Conservation (phyloP, 306 rosid genomes). For the Acacia acuminata region DNA sequence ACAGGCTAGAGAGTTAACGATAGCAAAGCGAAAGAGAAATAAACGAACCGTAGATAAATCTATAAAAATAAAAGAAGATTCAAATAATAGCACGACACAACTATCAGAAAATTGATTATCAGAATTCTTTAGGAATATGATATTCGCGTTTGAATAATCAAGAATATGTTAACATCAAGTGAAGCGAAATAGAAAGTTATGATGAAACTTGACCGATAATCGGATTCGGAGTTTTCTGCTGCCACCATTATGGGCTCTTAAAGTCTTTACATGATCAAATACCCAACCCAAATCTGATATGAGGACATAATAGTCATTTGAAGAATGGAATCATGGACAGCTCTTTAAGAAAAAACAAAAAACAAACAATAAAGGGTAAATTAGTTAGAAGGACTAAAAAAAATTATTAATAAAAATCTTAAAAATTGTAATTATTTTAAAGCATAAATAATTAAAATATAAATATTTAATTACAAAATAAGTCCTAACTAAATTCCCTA, state of each 20-base stretch:
- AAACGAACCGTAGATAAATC: too few relatives aligned
- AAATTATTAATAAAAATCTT: too few relatives aligned
- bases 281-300: neutral
- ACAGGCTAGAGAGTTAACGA: neutral
- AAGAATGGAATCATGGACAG: neutral
- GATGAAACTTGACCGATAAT: neutral
- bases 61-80: neutral
- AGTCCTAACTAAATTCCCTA: too few relatives aligned
- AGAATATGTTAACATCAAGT: neutral
- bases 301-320: neutral
- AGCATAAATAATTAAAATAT: too few relatives aligned
- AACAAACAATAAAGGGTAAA: neutral
- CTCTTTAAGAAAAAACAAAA: neutral
- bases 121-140: neutral
- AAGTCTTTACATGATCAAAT: neutral
- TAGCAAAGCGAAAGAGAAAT: too few relatives aligned
- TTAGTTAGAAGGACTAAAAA: too few relatives aligned
- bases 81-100: neutral
- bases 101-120: neutral
- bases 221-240: neutral
- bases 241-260: neutral
- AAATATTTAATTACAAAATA: too few relatives aligned
- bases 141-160: neutral
- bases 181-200: neutral
- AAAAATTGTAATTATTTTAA: too few relatives aligned